Evolutionary conservation across 352 stramenopile species (phyloP).

Genomic region (Pythium insidiosum): DNA sequence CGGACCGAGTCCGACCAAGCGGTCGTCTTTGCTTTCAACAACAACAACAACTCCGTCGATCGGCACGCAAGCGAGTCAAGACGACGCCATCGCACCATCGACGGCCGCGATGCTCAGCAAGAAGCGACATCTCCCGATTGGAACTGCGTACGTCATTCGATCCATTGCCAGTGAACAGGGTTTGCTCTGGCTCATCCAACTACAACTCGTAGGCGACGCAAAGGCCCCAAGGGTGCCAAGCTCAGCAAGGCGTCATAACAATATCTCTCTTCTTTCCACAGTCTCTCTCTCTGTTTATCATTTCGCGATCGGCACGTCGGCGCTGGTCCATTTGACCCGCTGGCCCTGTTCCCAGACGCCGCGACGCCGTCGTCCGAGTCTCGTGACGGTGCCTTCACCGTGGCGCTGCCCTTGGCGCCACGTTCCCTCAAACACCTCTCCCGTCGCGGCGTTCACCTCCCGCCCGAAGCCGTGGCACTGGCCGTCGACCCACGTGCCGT

Average conservation of each 20-base stretch:
- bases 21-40: too few species aligned
- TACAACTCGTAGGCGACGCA: conserved; percentile 31
- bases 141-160: background rate
- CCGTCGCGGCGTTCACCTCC: conserved; percentile 25
- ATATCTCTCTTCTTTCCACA: background rate
- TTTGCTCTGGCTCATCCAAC: background rate
- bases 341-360: conserved; percentile 53
- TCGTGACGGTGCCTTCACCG: conserved; percentile 42
- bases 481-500: conserved; percentile 54
- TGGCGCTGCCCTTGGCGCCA: conserved; percentile 49
- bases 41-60: too few species aligned
- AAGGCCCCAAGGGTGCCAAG: conserved; percentile 41
- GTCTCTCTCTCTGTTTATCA: conserved; percentile 3
- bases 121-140: too few species aligned
- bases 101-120: too few species aligned
- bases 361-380: conserved; percentile 28
- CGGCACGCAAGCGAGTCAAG: too few species aligned
- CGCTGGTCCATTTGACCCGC: conserved; percentile 58
- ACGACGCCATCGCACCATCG: too few species aligned
- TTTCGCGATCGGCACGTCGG: conserved; percentile 31
- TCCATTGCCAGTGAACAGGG: background rate
- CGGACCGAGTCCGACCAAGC: too few species aligned
- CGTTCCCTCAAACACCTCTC: conserved; percentile 52
- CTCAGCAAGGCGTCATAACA: conserved; percentile 33
- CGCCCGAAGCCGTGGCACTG: conserved; percentile 48